Evolutionary conservation across 2,329 filamentous ascomycete genomes (phyloP), one percentile per base, ranked within the genome.

Genomic region (Diaporthe sp.): DNA sequence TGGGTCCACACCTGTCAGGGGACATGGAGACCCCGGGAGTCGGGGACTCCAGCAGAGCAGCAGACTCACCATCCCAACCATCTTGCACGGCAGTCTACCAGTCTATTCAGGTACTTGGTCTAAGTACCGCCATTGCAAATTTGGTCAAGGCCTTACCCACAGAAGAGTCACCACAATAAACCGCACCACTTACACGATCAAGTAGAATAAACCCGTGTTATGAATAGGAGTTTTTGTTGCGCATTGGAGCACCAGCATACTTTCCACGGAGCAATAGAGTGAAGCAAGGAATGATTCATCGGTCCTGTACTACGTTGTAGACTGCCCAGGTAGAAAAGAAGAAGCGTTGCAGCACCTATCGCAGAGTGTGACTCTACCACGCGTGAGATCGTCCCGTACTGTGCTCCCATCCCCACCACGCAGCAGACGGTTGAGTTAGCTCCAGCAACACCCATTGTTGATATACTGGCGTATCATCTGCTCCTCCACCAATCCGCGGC

Each of bases 331-430:
- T n/a, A 15, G 46, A 10, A 53, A 10, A 67, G 42, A n/a, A 67
- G 28, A 49, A 51, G 62, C 62, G 28, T 68, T 68, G 65, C 46
- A 68, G 31, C 46, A 37, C 65, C 65, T 39, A 53, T 68, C n/a
- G 34, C 22, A 39, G 46, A 28, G 46, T 70, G 49, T 70, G 65
- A 70, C 65, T 70, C 46, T 55, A 28, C 34, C 65, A 55, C 49
- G 34, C 65, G 34, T n/a, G 49, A 28, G 31, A 55, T 53, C 65
- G 65, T 42, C 65, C 31, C 31, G 31, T 53, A 68, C 46, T 53
- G 46, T 68, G 65, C 46, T 53, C 34, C 65, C 62, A n/a, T 55
- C 49, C 65, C 49, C 46, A 25, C 65, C 65, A 37, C n/a, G 62
- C 46, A 37, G 65, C 46, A 53, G 31, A 68, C 34, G 31, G 31